phyloP scores from a whole-genome alignment of 1,284 basidiomycete species.

The Quambalaria eucalypti region DNA sequence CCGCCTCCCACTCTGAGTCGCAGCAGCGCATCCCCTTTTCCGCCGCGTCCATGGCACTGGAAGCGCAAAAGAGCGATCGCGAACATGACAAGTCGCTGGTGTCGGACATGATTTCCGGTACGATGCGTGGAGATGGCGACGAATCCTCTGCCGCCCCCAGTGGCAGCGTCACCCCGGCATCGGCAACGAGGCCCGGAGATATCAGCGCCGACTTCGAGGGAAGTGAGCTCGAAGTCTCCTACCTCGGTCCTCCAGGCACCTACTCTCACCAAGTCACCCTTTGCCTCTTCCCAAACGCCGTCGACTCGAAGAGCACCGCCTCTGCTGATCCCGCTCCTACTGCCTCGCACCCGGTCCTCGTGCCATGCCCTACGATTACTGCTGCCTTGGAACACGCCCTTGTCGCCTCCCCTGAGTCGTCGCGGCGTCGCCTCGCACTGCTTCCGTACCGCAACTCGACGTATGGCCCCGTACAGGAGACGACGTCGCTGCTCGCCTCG shows the following conservation, averaged over 20 bases:
- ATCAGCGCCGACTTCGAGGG: no score
- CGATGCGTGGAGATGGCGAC: no score
- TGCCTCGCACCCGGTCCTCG: background rate
- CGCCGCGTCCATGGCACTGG: background rate
- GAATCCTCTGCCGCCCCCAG: no score
- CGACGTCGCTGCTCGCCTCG: background rate
- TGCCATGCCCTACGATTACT: constrained; percentile 1
- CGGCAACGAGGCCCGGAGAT: no score
- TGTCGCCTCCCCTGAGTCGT: background rate
- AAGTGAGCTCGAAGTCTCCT: background rate
- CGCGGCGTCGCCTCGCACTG: background rate
- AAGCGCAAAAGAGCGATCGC: background rate
- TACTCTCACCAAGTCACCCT: constrained; percentile 8
- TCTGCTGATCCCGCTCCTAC: background rate
- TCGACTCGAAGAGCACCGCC: background rate
- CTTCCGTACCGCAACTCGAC: constrained; percentile 5
- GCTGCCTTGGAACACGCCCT: background rate
- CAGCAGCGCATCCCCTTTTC: background rate
- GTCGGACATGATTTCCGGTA: no score
- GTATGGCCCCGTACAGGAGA: constrained; percentile 6
- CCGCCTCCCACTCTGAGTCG: background rate
- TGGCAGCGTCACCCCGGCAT: no score
- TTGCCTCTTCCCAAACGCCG: background rate
- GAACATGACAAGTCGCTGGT: no score
- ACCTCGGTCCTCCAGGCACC: constrained; percentile 7